Percentiles rank a stretch among this genome's conserved stretches.
Evolutionary conservation across 768 basidiomycete genomes (phyloP).

Genomic region (Auriculariales sp.): DNA sequence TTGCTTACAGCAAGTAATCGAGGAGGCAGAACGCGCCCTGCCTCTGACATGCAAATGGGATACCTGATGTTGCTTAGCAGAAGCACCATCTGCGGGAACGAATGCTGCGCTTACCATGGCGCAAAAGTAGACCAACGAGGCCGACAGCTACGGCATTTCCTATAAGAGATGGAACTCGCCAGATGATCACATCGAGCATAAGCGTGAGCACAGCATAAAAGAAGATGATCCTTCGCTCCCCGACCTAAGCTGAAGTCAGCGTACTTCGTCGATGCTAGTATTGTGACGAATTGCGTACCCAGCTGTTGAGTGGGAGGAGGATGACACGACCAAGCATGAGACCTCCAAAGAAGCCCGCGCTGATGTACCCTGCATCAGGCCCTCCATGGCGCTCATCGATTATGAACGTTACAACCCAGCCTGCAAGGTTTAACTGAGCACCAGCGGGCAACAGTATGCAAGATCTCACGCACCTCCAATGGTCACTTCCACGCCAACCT

Average conservation of each 20-base stretch:
- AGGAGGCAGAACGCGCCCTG: not conserved
- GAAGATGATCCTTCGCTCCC: slow-evolving; percentile 22
- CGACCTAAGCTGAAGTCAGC: slow-evolving; percentile 16
- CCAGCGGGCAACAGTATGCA: too few relatives aligned
- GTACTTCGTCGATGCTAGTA: not conserved
- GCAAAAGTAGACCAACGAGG: slow-evolving; percentile 49
- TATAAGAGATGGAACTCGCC: not conserved
- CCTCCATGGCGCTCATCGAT: slow-evolving; percentile 9
- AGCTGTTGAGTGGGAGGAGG: slow-evolving; percentile 36
- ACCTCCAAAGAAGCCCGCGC: slow-evolving; percentile 25
- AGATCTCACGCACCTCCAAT: slow-evolving; percentile 6
- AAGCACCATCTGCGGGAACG: not conserved
- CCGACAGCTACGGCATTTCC: slow-evolving; percentile 51
- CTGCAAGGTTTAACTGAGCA: too few relatives aligned
- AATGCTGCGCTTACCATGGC: slow-evolving; percentile 24
- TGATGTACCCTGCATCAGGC: slow-evolving; percentile 16
- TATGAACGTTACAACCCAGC: slow-evolving; percentile 15
- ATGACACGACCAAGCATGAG: slow-evolving; percentile 40
- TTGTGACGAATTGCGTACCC: not conserved
- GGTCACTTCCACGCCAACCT: slow-evolving; percentile 10
- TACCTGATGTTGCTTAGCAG: not conserved
- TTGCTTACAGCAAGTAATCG: not conserved
- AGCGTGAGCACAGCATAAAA: slow-evolving; percentile 23
- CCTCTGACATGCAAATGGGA: not conserved
- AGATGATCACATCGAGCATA: slow-evolving; percentile 14